Base-by-base conservation (phyloP, 2,329 filamentous ascomycete genomes). In the Fusarium tupiense region DNA sequence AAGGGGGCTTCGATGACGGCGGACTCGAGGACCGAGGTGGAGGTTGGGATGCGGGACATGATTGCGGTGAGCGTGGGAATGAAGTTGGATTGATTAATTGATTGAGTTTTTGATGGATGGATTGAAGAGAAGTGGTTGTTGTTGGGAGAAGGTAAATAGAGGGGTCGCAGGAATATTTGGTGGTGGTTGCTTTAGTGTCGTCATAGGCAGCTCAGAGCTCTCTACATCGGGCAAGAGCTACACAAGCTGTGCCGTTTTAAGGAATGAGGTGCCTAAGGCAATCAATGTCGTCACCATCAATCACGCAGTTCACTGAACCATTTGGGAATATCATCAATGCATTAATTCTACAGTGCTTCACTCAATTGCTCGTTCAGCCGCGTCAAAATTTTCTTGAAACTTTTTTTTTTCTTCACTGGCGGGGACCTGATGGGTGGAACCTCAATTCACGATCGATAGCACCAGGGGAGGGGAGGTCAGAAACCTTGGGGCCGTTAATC, bases 1-100 rank as follows among this genome's bases (percentile, higher is more conserved):
- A 93, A 88, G 40, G 89, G 89, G 43, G 91, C 91, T 76, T 89
- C 86, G 83, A 94, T 93, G 82, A 94, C 90, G 79, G 89, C 87
- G 64, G 88, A 90, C 84, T 92, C 91, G 76, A 86, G 84, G 78
- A 93, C 90, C 33, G 89, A 91, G 77, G 90, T 92, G 68, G 90
- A 90, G 47, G 91, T 92, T 69, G 91, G 91, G 80, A 92, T 92
- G 61, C 77, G 67, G 40, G 78, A 76, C 77, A 79, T 79, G 60
- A 24, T 68, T 72, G 16, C 47, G 62, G 46, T 40, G 35, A 58
- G 24, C 20, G 52, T 44, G 16, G 11, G 19, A 8, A 3, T 41
- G 43, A 11, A 41, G 47, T 24, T 22, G 57, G 47, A 10, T 35
- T 43, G 53, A 24, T 35, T 43, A 46, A 24, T 24, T 52, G 29